These are phyloP conservation scores for Lasiosphaeria miniovina DNA, from an alignment of 495 filamentous ascomycete species.

Conservation along the genomic window DNA sequence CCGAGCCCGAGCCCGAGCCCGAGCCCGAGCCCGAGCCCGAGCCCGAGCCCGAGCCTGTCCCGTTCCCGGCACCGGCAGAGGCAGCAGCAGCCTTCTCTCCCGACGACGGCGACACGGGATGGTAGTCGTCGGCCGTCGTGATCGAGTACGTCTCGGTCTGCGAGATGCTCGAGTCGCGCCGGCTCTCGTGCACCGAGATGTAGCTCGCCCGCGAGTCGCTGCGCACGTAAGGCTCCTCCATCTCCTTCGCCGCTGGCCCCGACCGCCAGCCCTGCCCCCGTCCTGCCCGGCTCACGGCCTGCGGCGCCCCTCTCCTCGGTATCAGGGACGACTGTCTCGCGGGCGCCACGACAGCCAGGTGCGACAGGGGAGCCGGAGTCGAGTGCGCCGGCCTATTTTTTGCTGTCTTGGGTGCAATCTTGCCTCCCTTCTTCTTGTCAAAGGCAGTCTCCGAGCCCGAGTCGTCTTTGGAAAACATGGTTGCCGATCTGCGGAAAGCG, in stretches of 20 bases:
- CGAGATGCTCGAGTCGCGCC: constrained; percentile 55
- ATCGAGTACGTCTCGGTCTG: constrained; percentile 61
- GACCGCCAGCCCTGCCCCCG: constrained; percentile 26
- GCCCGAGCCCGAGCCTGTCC: background rate
- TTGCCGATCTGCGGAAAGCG: constrained; percentile 28
- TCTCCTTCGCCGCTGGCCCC: constrained; percentile 14
- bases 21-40: background rate
- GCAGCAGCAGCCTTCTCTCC: too few relatives aligned
- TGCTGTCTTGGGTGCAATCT: background rate
- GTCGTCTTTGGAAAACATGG: constrained; percentile 29
- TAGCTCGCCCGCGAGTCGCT: constrained; percentile 44
- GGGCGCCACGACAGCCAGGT: constrained; percentile 1
- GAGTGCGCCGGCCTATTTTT: constrained; percentile 12
- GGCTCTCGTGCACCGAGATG: constrained; percentile 52
- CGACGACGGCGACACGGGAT: constrained; percentile 11
- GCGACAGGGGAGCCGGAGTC: constrained; percentile 9
- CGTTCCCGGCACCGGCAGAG: background rate
- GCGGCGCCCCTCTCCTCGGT: constrained; percentile 35
- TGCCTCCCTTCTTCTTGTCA: constrained; percentile 20
- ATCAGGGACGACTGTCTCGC: constrained; percentile 17
- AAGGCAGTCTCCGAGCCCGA: constrained; percentile 25
- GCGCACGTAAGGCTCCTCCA: constrained; percentile 12
- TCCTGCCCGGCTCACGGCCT: constrained; percentile 33
- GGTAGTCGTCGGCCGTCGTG: constrained; percentile 37
- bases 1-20: background rate